These are phyloP conservation scores for Chlamydomonas eustigma DNA, from an alignment of 139 green algal species.

Conservation along the genomic window DNA sequence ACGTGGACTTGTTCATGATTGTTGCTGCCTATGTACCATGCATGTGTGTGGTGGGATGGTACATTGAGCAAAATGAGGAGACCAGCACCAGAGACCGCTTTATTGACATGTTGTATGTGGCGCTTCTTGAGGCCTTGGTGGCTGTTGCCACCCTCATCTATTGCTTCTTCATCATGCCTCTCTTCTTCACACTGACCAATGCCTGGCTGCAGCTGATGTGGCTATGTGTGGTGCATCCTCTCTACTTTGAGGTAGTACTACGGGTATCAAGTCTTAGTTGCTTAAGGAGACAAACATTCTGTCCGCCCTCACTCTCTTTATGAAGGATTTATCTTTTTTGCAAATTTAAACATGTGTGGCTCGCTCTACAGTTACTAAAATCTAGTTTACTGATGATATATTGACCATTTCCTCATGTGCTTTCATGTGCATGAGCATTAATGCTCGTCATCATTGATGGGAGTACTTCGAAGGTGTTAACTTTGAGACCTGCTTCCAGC, in stretches of 20 bases:
- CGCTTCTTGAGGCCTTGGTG: constrained; percentile 1
- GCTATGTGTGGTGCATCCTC: constrained; percentile 16
- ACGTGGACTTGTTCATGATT: constrained; percentile 13
- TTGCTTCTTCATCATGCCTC: constrained; percentile 14
- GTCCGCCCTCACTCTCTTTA: no score
- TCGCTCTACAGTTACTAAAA: no score
- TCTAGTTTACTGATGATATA: no score
- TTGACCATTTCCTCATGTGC: no score
- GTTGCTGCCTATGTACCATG: not conserved
- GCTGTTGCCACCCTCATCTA: constrained; percentile 7
- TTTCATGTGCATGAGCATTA: no score
- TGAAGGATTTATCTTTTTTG: no score
- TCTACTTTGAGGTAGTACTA: constrained; percentile 17
- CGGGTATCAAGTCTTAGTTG: no score
- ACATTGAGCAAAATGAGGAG: not conserved
- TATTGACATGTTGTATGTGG: not conserved
- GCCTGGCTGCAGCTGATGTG: constrained; percentile 15
- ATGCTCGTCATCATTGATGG: no score
- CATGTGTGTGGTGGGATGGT: constrained; percentile 12
- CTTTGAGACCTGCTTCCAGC: no score
- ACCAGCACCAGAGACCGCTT: not conserved
- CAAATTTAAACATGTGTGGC: no score
- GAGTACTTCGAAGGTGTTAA: no score
- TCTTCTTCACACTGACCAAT: not conserved
- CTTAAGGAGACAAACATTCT: no score